Base-by-base conservation (phyloP, 1,284 basidiomycete species). In the Malassezia slooffiae region DNA sequence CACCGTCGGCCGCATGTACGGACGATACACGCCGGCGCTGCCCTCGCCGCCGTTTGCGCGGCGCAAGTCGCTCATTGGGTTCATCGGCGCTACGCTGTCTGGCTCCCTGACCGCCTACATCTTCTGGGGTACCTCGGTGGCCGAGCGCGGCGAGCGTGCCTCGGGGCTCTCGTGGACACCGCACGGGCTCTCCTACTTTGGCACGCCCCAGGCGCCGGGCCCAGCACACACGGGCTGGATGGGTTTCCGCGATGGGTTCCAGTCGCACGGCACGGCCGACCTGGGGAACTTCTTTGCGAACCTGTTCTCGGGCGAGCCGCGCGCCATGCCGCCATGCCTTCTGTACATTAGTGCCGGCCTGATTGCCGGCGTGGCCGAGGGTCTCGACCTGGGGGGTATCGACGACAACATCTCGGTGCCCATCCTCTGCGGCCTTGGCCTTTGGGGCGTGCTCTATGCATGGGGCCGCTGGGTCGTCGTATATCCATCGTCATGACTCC, bases 361-460 rank as follows among this genome's bases (percentile, higher is more conserved):
- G 5, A 58, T 70, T 11, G 71, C 70, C 0, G 71, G 58, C 2
- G 40, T 72, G 4, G 70, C 70, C 3, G 72, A 73, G 55, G 70
- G 62, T 2, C 58, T 73, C 32, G 89, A 95, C 70, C 74, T 96
- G 10, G 87, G 85, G 21, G 79, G 78, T 0, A 63, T 88, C 26
- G 91, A 96, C 65, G 91, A 97, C 70, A 96, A 97, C 70, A 72
- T 96, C 29, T 90, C 86, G 5, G 73, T 97, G 21, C 91, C 91
- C 2, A 82, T 96, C 58, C 78, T 95, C 34, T 82, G 85, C 15
- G 89, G 88, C 1, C 80, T 80, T 1, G 80, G 84, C 58, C 75
- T 91, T 38, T 82, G 82, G 75, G 58, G 39, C 47, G 6, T 56
- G 30, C 46, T 67, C 3, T 63, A 44, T 31, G 40, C 47, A 5